A percentile compares a stretch with the other conserved stretches of the same genome.
Conservation (phyloP, 2,329 filamentous ascomycete species). For the Nigrospora sphaerica region DNA sequence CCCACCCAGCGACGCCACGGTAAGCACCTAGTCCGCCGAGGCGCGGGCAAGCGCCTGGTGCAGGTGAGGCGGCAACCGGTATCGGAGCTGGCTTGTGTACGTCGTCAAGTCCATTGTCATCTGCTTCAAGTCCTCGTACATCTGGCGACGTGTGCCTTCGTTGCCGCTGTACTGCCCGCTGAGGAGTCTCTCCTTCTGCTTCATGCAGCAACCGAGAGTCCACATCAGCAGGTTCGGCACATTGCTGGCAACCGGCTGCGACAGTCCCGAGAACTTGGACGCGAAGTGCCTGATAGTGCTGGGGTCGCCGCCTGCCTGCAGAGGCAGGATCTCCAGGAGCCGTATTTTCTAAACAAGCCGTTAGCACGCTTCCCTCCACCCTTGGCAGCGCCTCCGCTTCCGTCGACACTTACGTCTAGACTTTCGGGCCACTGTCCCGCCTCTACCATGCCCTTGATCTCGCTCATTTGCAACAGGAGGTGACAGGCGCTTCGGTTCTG, state of each 20-base stretch:
- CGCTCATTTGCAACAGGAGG: conserved; percentile 53
- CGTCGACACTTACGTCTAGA: conserved; percentile 45
- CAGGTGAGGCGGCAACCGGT: conserved; percentile 78
- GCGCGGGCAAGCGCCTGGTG: conserved; percentile 84
- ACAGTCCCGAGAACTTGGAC: conserved; percentile 70
- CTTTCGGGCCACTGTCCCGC: conserved; percentile 48
- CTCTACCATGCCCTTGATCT: conserved; percentile 51
- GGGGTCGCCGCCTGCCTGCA: conserved; percentile 68
- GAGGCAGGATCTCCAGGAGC: conserved; percentile 69
- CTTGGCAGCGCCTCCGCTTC: not conserved
- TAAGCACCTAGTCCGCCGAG: conserved; percentile 51
- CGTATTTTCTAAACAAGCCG: conserved; percentile 57
- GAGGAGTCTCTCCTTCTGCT: conserved; percentile 65
- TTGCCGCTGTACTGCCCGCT: conserved; percentile 69
- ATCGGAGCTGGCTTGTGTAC: conserved; percentile 87
- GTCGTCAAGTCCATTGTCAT: conserved; percentile 87
- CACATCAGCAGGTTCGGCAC: conserved; percentile 89
- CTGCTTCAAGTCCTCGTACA: conserved; percentile 66
- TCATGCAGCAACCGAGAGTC: conserved; percentile 81
- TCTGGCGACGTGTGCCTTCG: conserved; percentile 53
- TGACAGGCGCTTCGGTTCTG: conserved; percentile 50
- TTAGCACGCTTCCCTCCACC: conserved; percentile 3
- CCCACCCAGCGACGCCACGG: too few species aligned
- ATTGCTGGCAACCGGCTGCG: conserved; percentile 78
- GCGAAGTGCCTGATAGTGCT: conserved; percentile 72